These are phyloP conservation scores for Phytomonas sp. DNA, from an alignment of 208 protist species.

Conservation along the genomic window DNA sequence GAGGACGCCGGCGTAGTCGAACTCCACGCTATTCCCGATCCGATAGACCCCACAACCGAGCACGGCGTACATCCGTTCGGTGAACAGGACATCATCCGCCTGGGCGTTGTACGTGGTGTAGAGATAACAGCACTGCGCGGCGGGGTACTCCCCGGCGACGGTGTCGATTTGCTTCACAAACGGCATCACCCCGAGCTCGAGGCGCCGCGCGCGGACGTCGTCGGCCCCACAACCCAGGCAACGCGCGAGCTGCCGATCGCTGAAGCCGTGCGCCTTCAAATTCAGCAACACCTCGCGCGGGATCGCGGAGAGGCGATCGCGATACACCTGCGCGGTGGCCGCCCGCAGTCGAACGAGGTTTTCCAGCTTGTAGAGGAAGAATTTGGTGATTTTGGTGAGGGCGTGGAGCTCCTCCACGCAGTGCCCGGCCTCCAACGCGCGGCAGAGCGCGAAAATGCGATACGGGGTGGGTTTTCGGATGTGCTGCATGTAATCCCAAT, in stretches of 20 bases:
- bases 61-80: conserved; percentile 84
- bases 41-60: conserved; percentile 97
- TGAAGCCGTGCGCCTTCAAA: conserved; percentile 93
- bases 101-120: conserved; percentile 95
- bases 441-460: conserved; percentile 80
- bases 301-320: conserved; percentile 28
- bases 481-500: conserved; percentile 81
- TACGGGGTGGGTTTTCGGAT: conserved; percentile 68
- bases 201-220: conserved; percentile 48
- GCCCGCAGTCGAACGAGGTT: conserved; percentile 65
- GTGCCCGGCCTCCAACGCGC: conserved; percentile 68
- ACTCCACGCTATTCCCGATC: conserved; percentile 97
- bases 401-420: conserved; percentile 88
- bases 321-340: conserved; percentile 26
- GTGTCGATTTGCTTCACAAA: conserved; percentile 97
- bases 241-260: conserved; percentile 89
- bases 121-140: conserved; percentile 91
- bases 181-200: conserved; percentile 80
- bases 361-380: conserved; percentile 96
- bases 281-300: conserved; percentile 41
- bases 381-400: conserved; percentile 93
- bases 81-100: conserved; percentile 79
- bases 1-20: conserved; percentile 97
- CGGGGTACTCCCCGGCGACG: conserved; percentile 96
- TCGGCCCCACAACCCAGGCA: conserved; percentile 39